Conservation (phyloP, 495 filamentous ascomycete genomes). For the Podospora anserina region DNA sequence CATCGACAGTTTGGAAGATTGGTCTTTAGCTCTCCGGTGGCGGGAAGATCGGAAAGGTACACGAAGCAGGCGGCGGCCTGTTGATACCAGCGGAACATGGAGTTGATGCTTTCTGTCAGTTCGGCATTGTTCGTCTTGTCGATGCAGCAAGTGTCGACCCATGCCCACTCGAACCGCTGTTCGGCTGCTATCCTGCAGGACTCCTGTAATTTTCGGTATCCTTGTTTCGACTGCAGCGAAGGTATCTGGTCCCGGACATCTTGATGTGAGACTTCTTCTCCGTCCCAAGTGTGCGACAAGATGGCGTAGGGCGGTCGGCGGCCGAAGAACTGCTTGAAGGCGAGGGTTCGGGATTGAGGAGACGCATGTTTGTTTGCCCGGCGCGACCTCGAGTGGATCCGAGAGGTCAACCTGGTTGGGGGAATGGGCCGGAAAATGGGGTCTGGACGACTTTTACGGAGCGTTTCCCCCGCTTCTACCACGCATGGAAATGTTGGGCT, state of each 20-base stretch:
- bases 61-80: conserved; percentile 29
- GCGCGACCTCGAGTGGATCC: too few relatives aligned
- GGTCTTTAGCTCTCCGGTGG: not conserved
- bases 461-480: too few relatives aligned
- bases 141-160: conserved; percentile 40
- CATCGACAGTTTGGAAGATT: not conserved
- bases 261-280: conserved; percentile 42
- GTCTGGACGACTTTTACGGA: too few relatives aligned
- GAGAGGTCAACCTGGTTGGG: too few relatives aligned
- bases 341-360: conserved; percentile 21
- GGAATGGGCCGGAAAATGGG: too few relatives aligned
- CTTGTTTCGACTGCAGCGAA: conserved; percentile 19
- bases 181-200: conserved; percentile 16
- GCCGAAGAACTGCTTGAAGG: conserved; percentile 20
- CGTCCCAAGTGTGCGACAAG: conserved; percentile 45
- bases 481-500: too few relatives aligned
- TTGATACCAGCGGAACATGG: conserved; percentile 40
- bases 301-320: conserved; percentile 37
- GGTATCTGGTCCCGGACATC: conserved; percentile 20
- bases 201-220: conserved; percentile 26
- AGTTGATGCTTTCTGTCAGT: conserved; percentile 44
- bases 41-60: conserved; percentile 24
- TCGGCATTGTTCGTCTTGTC: conserved; percentile 41
- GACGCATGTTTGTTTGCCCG: conserved; percentile 15
- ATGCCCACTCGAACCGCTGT: conserved; percentile 28